Evolutionary conservation across 176 grass and related monocot species (phyloP).

Genomic region (Thalia dealbata): DNA sequence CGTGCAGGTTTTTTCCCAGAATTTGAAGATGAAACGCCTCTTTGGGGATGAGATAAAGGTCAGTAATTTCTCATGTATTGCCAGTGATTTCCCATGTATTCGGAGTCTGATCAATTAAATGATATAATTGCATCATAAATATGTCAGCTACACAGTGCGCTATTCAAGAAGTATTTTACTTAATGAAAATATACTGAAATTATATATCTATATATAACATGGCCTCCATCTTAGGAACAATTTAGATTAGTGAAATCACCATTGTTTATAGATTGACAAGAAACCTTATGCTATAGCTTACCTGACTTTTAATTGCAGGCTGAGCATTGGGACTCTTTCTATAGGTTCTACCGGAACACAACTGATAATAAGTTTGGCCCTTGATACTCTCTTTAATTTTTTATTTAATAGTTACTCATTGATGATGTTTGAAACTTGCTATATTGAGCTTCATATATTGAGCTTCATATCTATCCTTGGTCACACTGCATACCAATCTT

Average conservation of each 20-base stretch:
- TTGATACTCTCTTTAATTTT: constrained; percentile 25
- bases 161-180: no score
- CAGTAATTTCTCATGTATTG: constrained; percentile 1
- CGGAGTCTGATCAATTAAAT: neutral
- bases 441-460: no score
- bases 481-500: no score
- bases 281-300: neutral
- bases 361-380: constrained; percentile 88
- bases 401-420: neutral
- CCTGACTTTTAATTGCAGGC: constrained; percentile 50
- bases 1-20: constrained; percentile 65
- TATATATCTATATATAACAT: no score
- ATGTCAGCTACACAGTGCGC: neutral
- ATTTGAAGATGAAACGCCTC: constrained; percentile 86
- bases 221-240: neutral
- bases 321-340: constrained; percentile 75
- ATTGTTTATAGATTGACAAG: neutral
- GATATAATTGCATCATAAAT: constrained; percentile 9
- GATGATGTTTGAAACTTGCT: neutral
- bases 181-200: no score
- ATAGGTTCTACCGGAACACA: constrained; percentile 86
- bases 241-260: neutral
- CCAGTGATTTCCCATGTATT: constrained; percentile 2
- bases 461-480: no score
- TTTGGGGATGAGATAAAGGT: constrained; percentile 83